Conservation (phyloP, 2,329 filamentous ascomycete species). For the Fusarium sp. region DNA sequence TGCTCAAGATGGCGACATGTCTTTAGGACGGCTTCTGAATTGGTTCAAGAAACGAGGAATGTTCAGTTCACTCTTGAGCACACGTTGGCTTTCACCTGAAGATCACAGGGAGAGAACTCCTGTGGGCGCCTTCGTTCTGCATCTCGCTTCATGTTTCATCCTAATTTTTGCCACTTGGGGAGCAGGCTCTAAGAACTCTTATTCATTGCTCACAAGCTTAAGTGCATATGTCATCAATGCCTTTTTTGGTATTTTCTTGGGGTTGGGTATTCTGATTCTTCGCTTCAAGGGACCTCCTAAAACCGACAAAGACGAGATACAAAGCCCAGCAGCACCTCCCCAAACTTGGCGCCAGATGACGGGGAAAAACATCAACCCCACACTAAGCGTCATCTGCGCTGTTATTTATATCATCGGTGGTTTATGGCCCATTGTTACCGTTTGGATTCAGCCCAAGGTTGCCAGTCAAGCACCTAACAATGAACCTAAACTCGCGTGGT, state of each 20-base stretch:
- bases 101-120: constrained; percentile 54
- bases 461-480: not conserved
- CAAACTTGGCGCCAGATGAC: constrained; percentile 52
- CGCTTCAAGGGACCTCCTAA: constrained; percentile 52
- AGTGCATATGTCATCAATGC: constrained; percentile 53
- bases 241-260: constrained; percentile 53
- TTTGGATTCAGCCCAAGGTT: constrained; percentile 48
- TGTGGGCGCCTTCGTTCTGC: constrained; percentile 52
- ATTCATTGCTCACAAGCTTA: constrained; percentile 50
- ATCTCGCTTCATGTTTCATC: constrained; percentile 52
- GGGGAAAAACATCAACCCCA: constrained; percentile 48
- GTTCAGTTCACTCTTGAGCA: constrained; percentile 47
- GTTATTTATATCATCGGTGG: constrained; percentile 50
- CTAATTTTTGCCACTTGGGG: constrained; percentile 53
- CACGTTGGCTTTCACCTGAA: constrained; percentile 51
- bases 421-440: constrained; percentile 50
- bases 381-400: constrained; percentile 50
- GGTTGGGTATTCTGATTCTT: constrained; percentile 53
- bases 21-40: constrained; percentile 50
- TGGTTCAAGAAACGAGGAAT: constrained; percentile 51
- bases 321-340: constrained; percentile 26
- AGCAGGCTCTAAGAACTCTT: constrained; percentile 44
- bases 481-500: constrained; percentile 44
- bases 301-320: constrained; percentile 21
- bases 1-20: constrained; percentile 54